These are phyloP conservation scores for Ophiosphaerella narmari DNA, from an alignment of 2,329 filamentous ascomycete genomes.

Conservation along the genomic window DNA sequence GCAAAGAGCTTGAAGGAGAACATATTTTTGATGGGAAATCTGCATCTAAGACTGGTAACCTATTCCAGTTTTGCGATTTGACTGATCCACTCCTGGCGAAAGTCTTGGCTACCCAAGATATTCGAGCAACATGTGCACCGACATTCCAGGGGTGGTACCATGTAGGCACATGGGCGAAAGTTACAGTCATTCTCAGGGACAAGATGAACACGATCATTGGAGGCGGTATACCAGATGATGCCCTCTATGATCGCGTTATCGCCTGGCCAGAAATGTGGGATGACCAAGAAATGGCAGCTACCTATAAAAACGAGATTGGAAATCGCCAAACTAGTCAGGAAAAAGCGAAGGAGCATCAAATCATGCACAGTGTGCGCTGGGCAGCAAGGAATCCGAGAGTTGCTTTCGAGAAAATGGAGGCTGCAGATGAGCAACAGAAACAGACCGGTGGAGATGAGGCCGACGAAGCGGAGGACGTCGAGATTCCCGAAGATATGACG, in stretches of 20 bases:
- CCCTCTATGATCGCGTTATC: conserved; percentile 37
- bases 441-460: conserved; percentile 6
- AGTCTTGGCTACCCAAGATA: conserved; percentile 67
- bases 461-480: conserved; percentile 24
- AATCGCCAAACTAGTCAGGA: conserved; percentile 26
- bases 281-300: conserved; percentile 34
- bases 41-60: conserved; percentile 78
- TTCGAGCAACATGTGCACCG: conserved; percentile 50
- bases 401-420: conserved; percentile 40
- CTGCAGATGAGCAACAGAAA: conserved; percentile 2
- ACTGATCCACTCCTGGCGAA: conserved; percentile 73
- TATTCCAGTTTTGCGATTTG: conserved; percentile 94
- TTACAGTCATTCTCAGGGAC: conserved; percentile 83
- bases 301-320: conserved; percentile 34
- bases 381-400: conserved; percentile 41
- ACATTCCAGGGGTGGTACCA: conserved; percentile 78
- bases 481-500: conserved; percentile 38
- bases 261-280: conserved; percentile 42
- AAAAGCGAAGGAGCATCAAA: conserved; percentile 33
- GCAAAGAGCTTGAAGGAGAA: conserved; percentile 30
- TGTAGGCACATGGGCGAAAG: conserved; percentile 79
- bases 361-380: conserved; percentile 39
- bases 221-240: conserved; percentile 38
- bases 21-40: conserved; percentile 84
- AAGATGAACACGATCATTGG: conserved; percentile 64